Percentiles rank a stretch among this genome's conserved stretches.
These are phyloP conservation scores for Periconia sp. DNA, from an alignment of 2,329 filamentous ascomycete genomes.

Conservation along the genomic window DNA sequence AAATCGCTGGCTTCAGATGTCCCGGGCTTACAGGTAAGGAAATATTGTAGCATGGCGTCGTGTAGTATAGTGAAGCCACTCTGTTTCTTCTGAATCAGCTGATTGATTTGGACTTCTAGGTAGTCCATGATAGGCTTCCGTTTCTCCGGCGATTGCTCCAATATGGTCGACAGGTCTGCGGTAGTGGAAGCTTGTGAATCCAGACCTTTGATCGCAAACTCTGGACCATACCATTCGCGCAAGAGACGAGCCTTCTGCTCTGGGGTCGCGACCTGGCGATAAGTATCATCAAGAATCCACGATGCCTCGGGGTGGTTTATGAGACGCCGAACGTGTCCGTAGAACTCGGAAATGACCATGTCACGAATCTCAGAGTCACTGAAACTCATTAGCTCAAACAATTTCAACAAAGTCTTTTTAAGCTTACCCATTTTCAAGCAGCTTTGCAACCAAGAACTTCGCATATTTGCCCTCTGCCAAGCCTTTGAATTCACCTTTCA, in stretches of 20 bases:
- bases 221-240: constrained; percentile 94
- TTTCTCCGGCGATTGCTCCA: constrained; percentile 82
- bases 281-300: constrained; percentile 98
- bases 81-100: constrained; percentile 93
- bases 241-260: constrained; percentile 85
- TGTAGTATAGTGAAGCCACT: constrained; percentile 98
- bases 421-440: constrained; percentile 77
- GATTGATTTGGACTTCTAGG: constrained; percentile 85
- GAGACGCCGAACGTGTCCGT: constrained; percentile 86
- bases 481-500: constrained; percentile 82
- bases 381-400: constrained; percentile 3
- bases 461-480: constrained; percentile 95
- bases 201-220: constrained; percentile 80
- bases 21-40: constrained; percentile 76
- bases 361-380: constrained; percentile 84
- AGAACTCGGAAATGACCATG: constrained; percentile 91
- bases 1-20: constrained; percentile 87
- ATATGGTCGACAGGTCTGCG: constrained; percentile 75
- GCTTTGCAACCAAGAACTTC: constrained; percentile 95
- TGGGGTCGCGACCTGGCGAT: constrained; percentile 83
- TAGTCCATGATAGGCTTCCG: constrained; percentile 84
- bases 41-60: constrained; percentile 98
- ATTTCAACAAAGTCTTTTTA: background rate
- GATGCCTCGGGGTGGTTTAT: constrained; percentile 96
- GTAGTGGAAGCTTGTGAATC: constrained; percentile 54